These are phyloP conservation scores for Erigeron canadensis DNA, from an alignment of 129 eudicot genomes.

Conservation along the genomic window DNA sequence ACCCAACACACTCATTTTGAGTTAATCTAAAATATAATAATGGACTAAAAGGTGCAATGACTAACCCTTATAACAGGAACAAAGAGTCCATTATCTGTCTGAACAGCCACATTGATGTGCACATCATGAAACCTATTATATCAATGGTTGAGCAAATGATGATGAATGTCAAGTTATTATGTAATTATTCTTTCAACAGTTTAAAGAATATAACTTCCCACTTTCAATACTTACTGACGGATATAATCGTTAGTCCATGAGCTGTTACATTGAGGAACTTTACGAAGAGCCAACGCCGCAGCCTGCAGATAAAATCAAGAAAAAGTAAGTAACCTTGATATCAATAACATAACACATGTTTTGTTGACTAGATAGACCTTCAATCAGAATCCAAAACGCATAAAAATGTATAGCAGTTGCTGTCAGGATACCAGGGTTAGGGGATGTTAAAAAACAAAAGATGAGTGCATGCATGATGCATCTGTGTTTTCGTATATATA, in stretches of 20 bases:
- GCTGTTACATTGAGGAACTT: constrained; percentile 94
- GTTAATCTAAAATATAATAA: background rate
- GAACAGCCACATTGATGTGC: constrained; percentile 98
- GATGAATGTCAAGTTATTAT: constrained; percentile 1
- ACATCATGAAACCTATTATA: constrained; percentile 69
- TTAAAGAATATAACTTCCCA: background rate
- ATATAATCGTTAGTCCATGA: constrained; percentile 94
- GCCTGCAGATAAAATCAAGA: constrained; percentile 55
- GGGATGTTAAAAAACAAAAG: background rate
- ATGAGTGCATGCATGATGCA: background rate
- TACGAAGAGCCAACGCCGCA: constrained; percentile 97
- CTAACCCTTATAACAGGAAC: constrained; percentile 88
- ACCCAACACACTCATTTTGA: background rate
- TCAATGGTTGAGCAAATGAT: constrained; percentile 19
- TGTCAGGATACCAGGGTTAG: background rate
- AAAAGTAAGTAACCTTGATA: background rate
- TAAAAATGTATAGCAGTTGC: background rate
- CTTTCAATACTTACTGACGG: constrained; percentile 72
- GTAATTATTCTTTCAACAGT: background rate
- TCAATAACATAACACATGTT: background rate
- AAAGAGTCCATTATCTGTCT: constrained; percentile 89
- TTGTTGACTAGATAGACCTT: background rate
- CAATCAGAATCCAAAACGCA: background rate
- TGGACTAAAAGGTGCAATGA: constrained; percentile 7
- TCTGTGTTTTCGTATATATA: background rate